Conservation (phyloP, 2,329 filamentous ascomycete genomes). For the Trichophyton verrucosum region DNA sequence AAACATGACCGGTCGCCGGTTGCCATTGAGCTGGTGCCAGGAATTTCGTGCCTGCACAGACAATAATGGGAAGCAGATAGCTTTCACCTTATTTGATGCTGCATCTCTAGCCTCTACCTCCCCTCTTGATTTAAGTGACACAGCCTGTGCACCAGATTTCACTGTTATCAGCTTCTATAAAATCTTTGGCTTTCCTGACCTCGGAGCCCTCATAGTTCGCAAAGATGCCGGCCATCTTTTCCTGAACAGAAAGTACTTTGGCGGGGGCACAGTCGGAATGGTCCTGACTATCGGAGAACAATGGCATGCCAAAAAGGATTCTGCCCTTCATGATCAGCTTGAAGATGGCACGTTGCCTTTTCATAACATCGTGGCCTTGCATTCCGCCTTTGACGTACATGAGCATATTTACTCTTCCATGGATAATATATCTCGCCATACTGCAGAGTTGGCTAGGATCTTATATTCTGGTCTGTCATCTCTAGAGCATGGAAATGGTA, state of each 20-base stretch:
- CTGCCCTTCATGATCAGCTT: slow-evolving; percentile 62
- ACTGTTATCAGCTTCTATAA: slow-evolving; percentile 85
- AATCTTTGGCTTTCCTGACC: slow-evolving; percentile 91
- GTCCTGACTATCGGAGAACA: slow-evolving; percentile 63
- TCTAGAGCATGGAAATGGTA: slow-evolving; percentile 58
- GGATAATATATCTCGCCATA: slow-evolving; percentile 57
- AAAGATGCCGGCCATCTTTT: slow-evolving; percentile 56
- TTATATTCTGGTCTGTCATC: slow-evolving; percentile 47
- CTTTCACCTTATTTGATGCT: slow-evolving; percentile 68
- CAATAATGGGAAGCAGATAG: slow-evolving; percentile 19
- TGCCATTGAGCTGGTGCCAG: slow-evolving; percentile 58
- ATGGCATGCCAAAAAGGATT: slow-evolving; percentile 69
- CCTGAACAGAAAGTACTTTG: slow-evolving; percentile 65
- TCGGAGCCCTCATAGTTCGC: slow-evolving; percentile 72
- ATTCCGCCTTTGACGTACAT: slow-evolving; percentile 60
- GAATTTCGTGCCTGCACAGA: slow-evolving; percentile 22
- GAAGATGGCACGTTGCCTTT: slow-evolving; percentile 89
- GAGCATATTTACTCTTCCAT: slow-evolving; percentile 58
- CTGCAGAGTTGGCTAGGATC: slow-evolving; percentile 48
- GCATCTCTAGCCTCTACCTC: slow-evolving; percentile 70
- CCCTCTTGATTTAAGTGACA: slow-evolving; percentile 55
- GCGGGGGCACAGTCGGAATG: slow-evolving; percentile 87
- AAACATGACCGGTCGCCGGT: slow-evolving; percentile 73
- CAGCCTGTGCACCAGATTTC: slow-evolving; percentile 61
- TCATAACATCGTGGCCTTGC: slow-evolving; percentile 76